Evolutionary conservation across 2,329 filamentous ascomycete genomes (phyloP), one percentile per base, ranked within the genome.

Genomic region (Colletotrichum noveboracense): DNA sequence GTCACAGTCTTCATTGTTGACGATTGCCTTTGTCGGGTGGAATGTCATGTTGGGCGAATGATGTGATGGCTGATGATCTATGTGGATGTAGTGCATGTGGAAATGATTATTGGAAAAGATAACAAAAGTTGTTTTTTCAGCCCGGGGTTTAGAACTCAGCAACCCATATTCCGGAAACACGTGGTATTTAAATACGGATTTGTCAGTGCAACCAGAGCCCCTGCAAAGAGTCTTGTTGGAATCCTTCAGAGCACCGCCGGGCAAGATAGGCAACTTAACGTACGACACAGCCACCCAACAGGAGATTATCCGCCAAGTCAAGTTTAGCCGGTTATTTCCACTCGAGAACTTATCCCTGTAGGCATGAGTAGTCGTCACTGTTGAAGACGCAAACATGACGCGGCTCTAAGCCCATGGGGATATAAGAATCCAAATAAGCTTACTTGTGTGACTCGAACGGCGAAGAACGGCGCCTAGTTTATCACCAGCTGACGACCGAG

Each of bases 1-100:
- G 60, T 80, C 79, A 62, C 82, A 84, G 12, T 73, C 78, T 77
- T 84, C 82, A n/a, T 79, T 83, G 26, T 79, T 66, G 28, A 84
- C 73, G 55, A 78, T 75, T 10, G 77, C 77, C 5, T 64, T 65
- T 18, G 76, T 79, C 7, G 78, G 77, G 16, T 78, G 77, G 65
- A 80, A 78, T 21, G 67, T 48, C 78, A 80, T 80, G 56, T 21
- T 55, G 21, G 10, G 12, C 8, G n/a, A 24, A 52, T 21, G 43
- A 13, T 52, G n/a, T 21, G 12, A 21, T 7, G 43, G n/a, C n/a
- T 21, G 1, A 52, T 4, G 43, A 52, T 4, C 6, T 13, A 13
- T 52, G 12, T 52, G 10, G 14, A 36, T 36, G 34, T 16, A 16
- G 2, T 16, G 34, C 34, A 36, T 36, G 5, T 36, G 5, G 5